Conservation (phyloP, 2,329 filamentous ascomycete species). For the Xylariales sp. region DNA sequence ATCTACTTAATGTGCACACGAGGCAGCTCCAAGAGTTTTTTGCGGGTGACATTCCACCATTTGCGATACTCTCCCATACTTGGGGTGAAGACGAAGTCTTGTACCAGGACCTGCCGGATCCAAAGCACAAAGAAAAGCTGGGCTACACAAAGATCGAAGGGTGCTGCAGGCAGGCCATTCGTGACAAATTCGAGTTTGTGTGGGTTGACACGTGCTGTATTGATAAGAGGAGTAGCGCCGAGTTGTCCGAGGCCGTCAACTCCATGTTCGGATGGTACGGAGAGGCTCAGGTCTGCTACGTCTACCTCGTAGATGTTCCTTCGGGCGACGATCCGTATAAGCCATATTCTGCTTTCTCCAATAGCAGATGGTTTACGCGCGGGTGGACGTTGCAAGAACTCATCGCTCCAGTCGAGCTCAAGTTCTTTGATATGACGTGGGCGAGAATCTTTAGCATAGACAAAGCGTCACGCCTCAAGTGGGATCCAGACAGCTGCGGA, state of each 20-base stretch:
- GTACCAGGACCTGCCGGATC: slow-evolving; percentile 18
- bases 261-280: slow-evolving; percentile 28
- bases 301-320: slow-evolving; percentile 18
- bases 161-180: slow-evolving; percentile 20
- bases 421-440: slow-evolving; percentile 18
- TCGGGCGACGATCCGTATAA: background rate
- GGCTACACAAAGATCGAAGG: slow-evolving; percentile 24
- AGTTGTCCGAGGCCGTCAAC: slow-evolving; percentile 15
- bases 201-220: slow-evolving; percentile 33
- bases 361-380: slow-evolving; percentile 11
- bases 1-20: slow-evolving; percentile 25
- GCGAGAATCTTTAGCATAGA: background rate
- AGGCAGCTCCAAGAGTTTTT: slow-evolving; percentile 26
- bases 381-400: slow-evolving; percentile 14
- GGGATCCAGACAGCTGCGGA: too few relatives aligned
- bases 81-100: slow-evolving; percentile 24
- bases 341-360: background rate
- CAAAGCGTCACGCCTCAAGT: background rate
- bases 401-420: background rate
- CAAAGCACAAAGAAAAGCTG: background rate
- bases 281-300: slow-evolving; percentile 20
- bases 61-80: slow-evolving; percentile 28
- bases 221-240: slow-evolving; percentile 23
- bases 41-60: background rate
- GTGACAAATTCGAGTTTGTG: slow-evolving; percentile 10